Conservation (phyloP, 345 rosid species). For the Erodium maritimum region DNA sequence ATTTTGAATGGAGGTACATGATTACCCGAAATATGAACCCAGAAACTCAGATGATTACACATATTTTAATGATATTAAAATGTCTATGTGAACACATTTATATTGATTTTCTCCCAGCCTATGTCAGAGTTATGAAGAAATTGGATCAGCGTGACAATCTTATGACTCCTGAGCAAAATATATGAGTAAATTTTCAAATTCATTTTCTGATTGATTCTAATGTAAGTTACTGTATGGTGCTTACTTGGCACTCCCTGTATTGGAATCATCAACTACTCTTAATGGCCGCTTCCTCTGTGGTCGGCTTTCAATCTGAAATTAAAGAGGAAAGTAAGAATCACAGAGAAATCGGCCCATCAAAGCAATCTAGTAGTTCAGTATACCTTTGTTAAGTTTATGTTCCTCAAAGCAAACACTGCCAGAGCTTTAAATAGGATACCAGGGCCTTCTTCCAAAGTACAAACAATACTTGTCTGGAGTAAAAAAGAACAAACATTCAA, state of each 20-base stretch:
- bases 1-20: not conserved
- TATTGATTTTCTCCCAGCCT: too few relatives aligned
- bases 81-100: too few relatives aligned
- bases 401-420: constrained; percentile 44
- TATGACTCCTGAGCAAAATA: too few relatives aligned
- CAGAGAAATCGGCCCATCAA: not conserved
- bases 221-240: constrained; percentile 4
- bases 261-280: constrained; percentile 43
- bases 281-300: constrained; percentile 41
- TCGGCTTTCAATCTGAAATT: constrained; percentile 37
- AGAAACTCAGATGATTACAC: too few relatives aligned
- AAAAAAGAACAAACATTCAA: constrained; percentile 1
- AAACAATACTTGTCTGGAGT: constrained; percentile 40
- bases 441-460: constrained; percentile 44
- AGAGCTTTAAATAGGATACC: constrained; percentile 44
- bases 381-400: constrained; percentile 42
- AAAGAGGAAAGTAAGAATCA: not conserved
- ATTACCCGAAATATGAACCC: too few relatives aligned
- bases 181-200: too few relatives aligned
- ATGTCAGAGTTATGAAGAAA: too few relatives aligned
- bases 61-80: too few relatives aligned
- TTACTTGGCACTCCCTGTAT: constrained; percentile 42
- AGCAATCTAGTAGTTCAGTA: not conserved
- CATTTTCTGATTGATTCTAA: too few relatives aligned
- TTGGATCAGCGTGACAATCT: too few relatives aligned